These are phyloP conservation scores for Pyricularia grisea DNA, from an alignment of 2,329 filamentous ascomycete genomes.

Conservation along the genomic window DNA sequence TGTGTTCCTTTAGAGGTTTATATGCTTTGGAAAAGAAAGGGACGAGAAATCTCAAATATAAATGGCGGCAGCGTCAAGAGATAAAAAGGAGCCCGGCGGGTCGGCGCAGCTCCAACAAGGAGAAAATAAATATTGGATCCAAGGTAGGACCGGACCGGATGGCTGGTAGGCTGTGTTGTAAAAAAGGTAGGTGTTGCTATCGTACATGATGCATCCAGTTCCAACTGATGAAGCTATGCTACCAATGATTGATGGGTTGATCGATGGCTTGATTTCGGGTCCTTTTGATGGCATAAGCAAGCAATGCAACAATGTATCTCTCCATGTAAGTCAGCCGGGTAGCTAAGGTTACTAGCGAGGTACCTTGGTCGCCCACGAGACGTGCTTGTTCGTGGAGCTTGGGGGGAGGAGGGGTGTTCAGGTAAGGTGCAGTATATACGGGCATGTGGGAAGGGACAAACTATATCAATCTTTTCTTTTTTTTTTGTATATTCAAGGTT, in stretches of 20 bases:
- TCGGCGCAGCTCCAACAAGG: not conserved
- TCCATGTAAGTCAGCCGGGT: not conserved
- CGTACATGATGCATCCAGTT: not conserved
- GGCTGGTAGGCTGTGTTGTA: not conserved
- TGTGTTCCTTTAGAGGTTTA: not conserved
- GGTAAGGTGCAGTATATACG: not conserved
- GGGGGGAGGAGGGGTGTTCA: not conserved
- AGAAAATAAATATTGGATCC: not conserved
- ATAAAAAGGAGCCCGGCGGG: not conserved
- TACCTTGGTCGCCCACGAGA: not conserved
- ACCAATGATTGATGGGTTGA: not conserved
- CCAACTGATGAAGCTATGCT: not conserved
- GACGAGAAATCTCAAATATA: not conserved
- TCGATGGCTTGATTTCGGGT: not conserved
- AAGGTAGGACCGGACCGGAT: not conserved
- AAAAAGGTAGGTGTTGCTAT: not conserved
- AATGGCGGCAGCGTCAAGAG: not conserved
- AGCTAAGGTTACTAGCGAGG: not conserved
- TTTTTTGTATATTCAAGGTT: no score
- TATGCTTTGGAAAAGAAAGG: not conserved
- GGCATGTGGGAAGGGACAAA: no score
- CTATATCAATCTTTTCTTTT: no score
- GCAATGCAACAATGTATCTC: not conserved
- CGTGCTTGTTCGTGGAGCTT: not conserved
- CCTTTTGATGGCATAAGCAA: not conserved